A percentile compares a stretch with the other conserved stretches of the same genome.
Evolutionary conservation across 805 yeast species (phyloP).

Genomic region (Saturnispora quitensis): DNA sequence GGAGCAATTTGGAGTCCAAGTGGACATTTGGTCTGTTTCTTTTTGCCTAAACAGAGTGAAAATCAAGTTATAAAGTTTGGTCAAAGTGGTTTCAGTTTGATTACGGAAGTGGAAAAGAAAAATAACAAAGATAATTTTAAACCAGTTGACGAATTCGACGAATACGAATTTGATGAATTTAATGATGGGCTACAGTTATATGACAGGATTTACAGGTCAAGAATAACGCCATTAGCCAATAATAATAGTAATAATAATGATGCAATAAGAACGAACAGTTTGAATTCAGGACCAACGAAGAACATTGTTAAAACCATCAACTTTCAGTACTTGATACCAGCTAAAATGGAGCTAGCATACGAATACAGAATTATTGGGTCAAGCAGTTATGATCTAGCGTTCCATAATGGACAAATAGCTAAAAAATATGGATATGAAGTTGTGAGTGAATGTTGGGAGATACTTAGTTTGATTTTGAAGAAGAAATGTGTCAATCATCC

Average conservation of each 20-base stretch:
- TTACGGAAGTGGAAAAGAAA: conserved; percentile 23
- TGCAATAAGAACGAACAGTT: neutral
- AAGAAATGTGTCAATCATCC: conserved; percentile 38
- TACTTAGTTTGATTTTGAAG: conserved; percentile 25
- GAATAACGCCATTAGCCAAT: conserved; percentile 40
- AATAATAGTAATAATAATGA: conserved; percentile 25
- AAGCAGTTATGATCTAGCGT: conserved; percentile 32
- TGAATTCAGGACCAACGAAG: conserved; percentile 20
- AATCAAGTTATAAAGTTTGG: conserved; percentile 38
- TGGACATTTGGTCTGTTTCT: conserved; percentile 77
- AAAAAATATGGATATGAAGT: conserved; percentile 49
- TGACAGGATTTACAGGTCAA: conserved; percentile 42
- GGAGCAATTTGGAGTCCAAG: conserved; percentile 82
- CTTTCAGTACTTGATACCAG: conserved; percentile 63
- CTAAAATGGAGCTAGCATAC: conserved; percentile 58
- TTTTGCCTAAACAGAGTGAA: conserved; percentile 46
- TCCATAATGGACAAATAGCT: conserved; percentile 65
- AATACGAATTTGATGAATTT: conserved; percentile 23
- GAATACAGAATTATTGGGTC: conserved; percentile 58
- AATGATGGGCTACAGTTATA: conserved; percentile 38
- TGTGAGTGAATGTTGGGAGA: conserved; percentile 68
- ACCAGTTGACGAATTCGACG: conserved; percentile 22
- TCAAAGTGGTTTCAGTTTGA: conserved; percentile 43
- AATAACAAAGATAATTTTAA: conserved; percentile 21
- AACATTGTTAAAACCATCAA: conserved; percentile 60